Percentiles rank a stretch among this genome's conserved stretches.
Conservation (phyloP, 352 stramenopile species). For the Aphanomyces euteiches region DNA sequence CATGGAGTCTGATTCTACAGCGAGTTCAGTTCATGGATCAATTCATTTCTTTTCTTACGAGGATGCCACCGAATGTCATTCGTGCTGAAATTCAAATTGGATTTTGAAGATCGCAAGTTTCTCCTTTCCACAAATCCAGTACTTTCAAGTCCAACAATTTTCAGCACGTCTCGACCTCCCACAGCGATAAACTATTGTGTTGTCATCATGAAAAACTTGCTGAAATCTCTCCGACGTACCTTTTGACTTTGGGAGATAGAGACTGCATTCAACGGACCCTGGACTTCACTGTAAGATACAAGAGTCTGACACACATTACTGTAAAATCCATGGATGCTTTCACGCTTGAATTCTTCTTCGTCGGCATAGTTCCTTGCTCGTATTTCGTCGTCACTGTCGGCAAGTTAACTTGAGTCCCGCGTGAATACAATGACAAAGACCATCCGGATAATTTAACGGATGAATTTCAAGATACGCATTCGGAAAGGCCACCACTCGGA, state of each 20-base stretch:
- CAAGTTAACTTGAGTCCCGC: no score
- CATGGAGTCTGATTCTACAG: slow-evolving; percentile 71
- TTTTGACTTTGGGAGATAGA: slow-evolving; percentile 79
- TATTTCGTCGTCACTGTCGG: no score
- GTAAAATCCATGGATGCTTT: slow-evolving; percentile 80
- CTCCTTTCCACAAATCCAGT: slow-evolving; percentile 76
- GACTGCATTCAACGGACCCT: slow-evolving; percentile 75
- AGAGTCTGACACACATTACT: neutral
- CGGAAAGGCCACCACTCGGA: no score
- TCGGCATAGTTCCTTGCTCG: no score
- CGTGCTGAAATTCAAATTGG: slow-evolving; percentile 83
- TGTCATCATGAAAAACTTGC: neutral
- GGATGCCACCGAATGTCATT: slow-evolving; percentile 88
- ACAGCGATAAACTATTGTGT: slow-evolving; percentile 59
- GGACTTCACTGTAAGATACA: slow-evolving; percentile 23
- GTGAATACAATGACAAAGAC: no score
- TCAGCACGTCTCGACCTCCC: slow-evolving; percentile 80
- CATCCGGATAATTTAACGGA: no score
- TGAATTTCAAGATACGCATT: no score
- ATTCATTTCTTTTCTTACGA: slow-evolving; percentile 40
- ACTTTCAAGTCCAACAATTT: slow-evolving; percentile 75
- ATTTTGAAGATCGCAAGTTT: slow-evolving; percentile 79
- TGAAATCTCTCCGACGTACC: slow-evolving; percentile 13
- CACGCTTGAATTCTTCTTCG: slow-evolving; percentile 40
- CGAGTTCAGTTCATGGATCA: no score